phyloP scores from a whole-genome alignment of 768 basidiomycete genomes.

The Tulasnella calospora region DNA sequence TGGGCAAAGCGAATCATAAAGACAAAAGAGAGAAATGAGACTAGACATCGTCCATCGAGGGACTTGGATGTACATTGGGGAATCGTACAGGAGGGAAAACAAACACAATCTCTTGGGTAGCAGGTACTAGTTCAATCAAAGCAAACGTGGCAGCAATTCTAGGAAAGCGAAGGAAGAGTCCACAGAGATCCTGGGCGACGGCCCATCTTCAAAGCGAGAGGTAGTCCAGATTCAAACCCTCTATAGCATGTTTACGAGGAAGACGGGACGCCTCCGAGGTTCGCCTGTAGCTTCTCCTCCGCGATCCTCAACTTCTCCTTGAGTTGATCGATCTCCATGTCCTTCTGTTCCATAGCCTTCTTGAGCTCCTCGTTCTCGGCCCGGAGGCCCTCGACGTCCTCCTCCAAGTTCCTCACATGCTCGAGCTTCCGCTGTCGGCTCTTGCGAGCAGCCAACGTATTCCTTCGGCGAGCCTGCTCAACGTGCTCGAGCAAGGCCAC shows the following conservation, averaged over 20 bases:
- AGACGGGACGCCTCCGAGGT: background rate
- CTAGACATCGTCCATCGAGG: background rate
- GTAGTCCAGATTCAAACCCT: background rate
- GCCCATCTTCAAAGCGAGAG: background rate
- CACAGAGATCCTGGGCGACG: background rate
- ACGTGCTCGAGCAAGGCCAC: conserved; percentile 46
- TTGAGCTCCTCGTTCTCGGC: background rate
- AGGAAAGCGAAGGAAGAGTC: background rate
- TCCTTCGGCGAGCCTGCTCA: conserved; percentile 71
- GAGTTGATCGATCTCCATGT: background rate
- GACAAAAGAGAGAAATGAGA: background rate
- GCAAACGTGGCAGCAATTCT: background rate
- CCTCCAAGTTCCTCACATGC: conserved; percentile 63
- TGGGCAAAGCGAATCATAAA: background rate
- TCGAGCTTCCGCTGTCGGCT: conserved; percentile 69
- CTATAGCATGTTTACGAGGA: background rate
- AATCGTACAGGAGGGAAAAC: background rate
- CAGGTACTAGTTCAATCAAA: background rate
- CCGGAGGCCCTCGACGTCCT: conserved; percentile 30
- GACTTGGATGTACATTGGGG: background rate
- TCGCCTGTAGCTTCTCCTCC: background rate
- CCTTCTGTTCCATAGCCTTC: background rate
- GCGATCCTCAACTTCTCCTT: background rate
- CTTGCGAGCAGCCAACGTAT: conserved; percentile 79
- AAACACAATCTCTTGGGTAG: background rate